Evolutionary conservation across 768 basidiomycete genomes (phyloP).

Genomic region (Leccinum truebloodii): DNA sequence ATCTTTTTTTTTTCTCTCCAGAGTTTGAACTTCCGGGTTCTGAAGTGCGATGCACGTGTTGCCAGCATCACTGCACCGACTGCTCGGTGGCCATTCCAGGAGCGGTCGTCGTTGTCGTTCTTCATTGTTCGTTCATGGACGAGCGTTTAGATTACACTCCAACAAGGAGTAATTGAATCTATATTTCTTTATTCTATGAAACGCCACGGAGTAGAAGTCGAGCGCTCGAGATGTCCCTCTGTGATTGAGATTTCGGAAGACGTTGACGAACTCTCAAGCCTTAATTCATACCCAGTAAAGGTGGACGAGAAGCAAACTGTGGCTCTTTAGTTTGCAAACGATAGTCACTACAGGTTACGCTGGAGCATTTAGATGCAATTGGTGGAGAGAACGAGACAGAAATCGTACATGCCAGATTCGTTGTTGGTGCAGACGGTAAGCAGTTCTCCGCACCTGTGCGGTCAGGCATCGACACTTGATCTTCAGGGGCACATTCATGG

Average conservation of each 20-base stretch:
- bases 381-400: conserved; percentile 35
- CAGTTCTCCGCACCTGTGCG: background rate
- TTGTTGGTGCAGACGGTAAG: conserved; percentile 39
- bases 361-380: conserved; percentile 25
- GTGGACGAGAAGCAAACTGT: conserved; percentile 2
- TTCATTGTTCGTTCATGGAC: background rate
- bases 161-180: conserved; percentile 44
- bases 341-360: conserved; percentile 19
- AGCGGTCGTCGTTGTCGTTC: conserved; percentile 19
- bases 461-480: no score
- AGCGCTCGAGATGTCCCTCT: conserved; percentile 36
- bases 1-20: background rate
- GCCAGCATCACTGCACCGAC: conserved; percentile 61
- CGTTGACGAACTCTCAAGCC: conserved; percentile 37
- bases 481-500: no score
- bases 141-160: conserved; percentile 33
- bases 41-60: conserved; percentile 60
- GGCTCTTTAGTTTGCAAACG: background rate
- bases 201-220: conserved; percentile 32
- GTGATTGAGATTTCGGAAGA: conserved; percentile 38
- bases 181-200: conserved; percentile 44
- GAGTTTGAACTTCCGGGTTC: conserved; percentile 1
- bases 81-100: conserved; percentile 74
- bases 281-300: conserved; percentile 34
- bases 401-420: conserved; percentile 35